Evolutionary conservation across 1,284 basidiomycete species (phyloP).

Genomic region (Pseudozyma thailandica): DNA sequence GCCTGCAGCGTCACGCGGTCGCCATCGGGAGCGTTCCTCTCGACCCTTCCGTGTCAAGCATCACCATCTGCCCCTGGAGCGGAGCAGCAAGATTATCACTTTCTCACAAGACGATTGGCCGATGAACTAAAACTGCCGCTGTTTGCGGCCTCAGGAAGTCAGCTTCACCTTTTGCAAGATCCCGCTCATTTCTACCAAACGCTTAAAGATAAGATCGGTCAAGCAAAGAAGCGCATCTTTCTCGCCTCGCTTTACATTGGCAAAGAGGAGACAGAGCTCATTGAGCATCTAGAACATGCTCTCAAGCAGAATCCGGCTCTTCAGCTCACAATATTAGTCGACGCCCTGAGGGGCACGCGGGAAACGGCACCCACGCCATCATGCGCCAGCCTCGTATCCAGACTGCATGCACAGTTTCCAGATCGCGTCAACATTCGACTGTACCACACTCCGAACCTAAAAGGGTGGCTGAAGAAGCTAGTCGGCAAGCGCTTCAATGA

Average conservation of each 20-base stretch:
- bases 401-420: constrained; percentile 72
- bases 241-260: constrained; percentile 62
- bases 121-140: constrained; percentile 27
- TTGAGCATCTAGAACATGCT: constrained; percentile 38
- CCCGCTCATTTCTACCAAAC: constrained; percentile 47
- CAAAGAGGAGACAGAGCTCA: constrained; percentile 57
- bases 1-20: no score
- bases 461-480: constrained; percentile 78
- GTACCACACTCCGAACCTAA: constrained; percentile 82
- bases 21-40: no score
- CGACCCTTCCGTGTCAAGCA: no score
- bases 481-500: constrained; percentile 95
- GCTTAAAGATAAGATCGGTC: constrained; percentile 30
- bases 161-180: constrained; percentile 37
- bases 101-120: constrained; percentile 25
- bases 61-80: not conserved
- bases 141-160: constrained; percentile 37
- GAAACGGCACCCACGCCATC: constrained; percentile 74
- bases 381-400: constrained; percentile 64
- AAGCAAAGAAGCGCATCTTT: constrained; percentile 55
- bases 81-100: constrained; percentile 9
- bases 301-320: constrained; percentile 73
- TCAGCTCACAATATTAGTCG: constrained; percentile 80
- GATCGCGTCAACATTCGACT: constrained; percentile 79
- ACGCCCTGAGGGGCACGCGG: constrained; percentile 90